These are phyloP conservation scores for Cladosporium phlei DNA, from an alignment of 2,329 filamentous ascomycete genomes.

Conservation along the genomic window DNA sequence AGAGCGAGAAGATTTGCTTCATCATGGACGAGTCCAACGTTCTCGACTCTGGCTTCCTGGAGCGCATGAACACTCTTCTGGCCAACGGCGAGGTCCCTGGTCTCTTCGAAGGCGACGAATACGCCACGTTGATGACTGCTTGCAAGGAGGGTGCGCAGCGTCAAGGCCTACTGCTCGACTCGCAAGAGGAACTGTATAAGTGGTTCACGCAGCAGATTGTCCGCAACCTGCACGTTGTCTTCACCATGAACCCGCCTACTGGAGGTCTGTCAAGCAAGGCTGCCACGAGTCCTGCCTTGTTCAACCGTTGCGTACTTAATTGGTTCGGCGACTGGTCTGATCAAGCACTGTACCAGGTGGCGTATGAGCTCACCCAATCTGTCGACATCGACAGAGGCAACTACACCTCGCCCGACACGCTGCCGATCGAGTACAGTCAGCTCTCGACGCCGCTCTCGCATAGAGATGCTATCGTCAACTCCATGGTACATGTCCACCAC, in stretches of 20 bases:
- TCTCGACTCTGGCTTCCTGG: slow-evolving; percentile 94
- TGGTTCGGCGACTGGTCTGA: slow-evolving; percentile 99
- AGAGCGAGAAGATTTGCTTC: slow-evolving; percentile 99
- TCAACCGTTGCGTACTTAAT: slow-evolving; percentile 99
- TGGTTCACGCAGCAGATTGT: slow-evolving; percentile 99
- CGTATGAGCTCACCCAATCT: slow-evolving; percentile 90
- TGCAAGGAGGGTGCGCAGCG: slow-evolving; percentile 98
- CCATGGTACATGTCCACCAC: slow-evolving; percentile 98
- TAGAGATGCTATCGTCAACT: slow-evolving; percentile 87
- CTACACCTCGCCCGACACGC: slow-evolving; percentile 81
- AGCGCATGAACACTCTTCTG: slow-evolving; percentile 97
- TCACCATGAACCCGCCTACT: slow-evolving; percentile 99
- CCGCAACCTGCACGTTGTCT: slow-evolving; percentile 97
- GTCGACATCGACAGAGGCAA: slow-evolving; percentile 87
- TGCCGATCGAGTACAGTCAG: slow-evolving; percentile 86
- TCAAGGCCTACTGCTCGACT: slow-evolving; percentile 90
- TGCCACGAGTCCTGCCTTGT: slow-evolving; percentile 92
- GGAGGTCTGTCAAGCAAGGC: slow-evolving; percentile 93
- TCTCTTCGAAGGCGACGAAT: slow-evolving; percentile 98
- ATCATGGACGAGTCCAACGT: slow-evolving; percentile 99
- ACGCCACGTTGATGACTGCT: slow-evolving; percentile 96
- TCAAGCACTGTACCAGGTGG: slow-evolving; percentile 96
- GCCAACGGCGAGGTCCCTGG: slow-evolving; percentile 99
- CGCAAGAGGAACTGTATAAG: slow-evolving; percentile 98
- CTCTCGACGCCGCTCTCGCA: slow-evolving; percentile 81